Base-by-base conservation (phyloP, 1,284 basidiomycete genomes). In the Amylostereum chailletii region DNA sequence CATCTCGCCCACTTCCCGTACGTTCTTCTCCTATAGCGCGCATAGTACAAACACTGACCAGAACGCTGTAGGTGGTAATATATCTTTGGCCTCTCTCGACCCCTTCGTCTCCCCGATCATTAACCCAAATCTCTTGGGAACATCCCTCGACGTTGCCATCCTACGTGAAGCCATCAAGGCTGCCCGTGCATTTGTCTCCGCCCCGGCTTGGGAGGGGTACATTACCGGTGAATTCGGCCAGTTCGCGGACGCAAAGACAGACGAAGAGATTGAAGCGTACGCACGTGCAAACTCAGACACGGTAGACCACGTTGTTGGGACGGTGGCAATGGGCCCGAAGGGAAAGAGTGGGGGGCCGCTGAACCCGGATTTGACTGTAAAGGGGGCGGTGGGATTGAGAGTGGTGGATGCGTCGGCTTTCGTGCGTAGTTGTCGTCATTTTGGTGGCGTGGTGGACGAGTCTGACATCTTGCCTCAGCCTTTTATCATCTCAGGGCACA, bases 351-450 rank as follows among this genome's bases (percentile, higher is more conserved):
- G 47, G 8, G 65, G 63, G 8, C 79, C 80, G 30, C 75, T 83
- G 38, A 74, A 77, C 61, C 68, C 77, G 2, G 69, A 75, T 55
- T 61, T 84, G 29, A 61, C 63, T 32, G 76, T 81, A 7, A 75
- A 79, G 61, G 74, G 74, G 37, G 71, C 73, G 1, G 41, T 45
- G 56, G 65, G 60, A 57, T 61, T 60, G 53, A 60, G 53, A 42
- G 57, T 59, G 6, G 57, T 63, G 34, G 59, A 63, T 52, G 57
- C 58, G 6, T 57, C 56, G 5, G 52, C 53, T 9, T 47, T 60
- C 42, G 57, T 58, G 32, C 44, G 58, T 55, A 7, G 8, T 34
- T 43, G 19, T 19, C 19, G 19, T 19, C 19, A 19, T 19, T 19
- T 19, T 19, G 19, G 19, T 19, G 19, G 19, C 19, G 19, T 19